Evolutionary conservation across 1,284 basidiomycete genomes (phyloP).

Genomic region (Malassezia sympodialis): DNA sequence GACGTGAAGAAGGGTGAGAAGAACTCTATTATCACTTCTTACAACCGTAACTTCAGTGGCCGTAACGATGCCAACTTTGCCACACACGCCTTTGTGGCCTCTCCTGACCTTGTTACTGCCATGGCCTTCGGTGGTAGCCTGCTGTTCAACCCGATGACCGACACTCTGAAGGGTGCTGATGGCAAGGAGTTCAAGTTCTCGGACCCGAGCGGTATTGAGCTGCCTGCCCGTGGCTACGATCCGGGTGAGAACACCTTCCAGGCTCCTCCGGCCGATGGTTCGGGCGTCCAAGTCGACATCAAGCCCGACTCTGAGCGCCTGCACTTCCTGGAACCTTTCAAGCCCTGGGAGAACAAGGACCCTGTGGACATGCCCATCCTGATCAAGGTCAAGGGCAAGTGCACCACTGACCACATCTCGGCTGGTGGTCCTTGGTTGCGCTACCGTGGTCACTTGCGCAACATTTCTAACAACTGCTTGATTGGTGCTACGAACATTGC

Average conservation of each 20-base stretch:
- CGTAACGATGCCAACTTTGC: constrained; percentile 99
- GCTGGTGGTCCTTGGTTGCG: constrained; percentile 98
- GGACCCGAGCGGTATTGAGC: constrained; percentile 76
- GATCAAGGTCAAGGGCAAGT: constrained; percentile 99
- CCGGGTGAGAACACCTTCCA: constrained; percentile 95
- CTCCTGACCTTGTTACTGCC: constrained; percentile 94
- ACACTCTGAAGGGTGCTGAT: constrained; percentile 75
- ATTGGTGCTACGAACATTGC: constrained; percentile 89
- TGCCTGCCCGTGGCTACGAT: constrained; percentile 89
- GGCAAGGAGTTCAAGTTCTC: constrained; percentile 97
- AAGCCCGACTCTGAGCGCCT: constrained; percentile 83
- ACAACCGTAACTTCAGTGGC: constrained; percentile 99
- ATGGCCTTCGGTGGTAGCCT: constrained; percentile 88
- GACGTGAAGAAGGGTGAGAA: constrained; percentile 93
- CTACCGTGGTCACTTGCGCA: constrained; percentile 96
- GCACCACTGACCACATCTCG: constrained; percentile 65
- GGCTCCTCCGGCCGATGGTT: constrained; percentile 76
- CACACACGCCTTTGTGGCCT: constrained; percentile 96
- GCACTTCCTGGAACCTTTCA: constrained; percentile 83
- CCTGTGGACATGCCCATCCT: constrained; percentile 79
- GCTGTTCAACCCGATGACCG: constrained; percentile 92
- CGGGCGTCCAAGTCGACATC: constrained; percentile 74
- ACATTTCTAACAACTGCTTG: constrained; percentile 96
- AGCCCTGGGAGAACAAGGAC: constrained; percentile 84
- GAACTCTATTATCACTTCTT: constrained; percentile 89